Evolutionary conservation across 345 rosid species (phyloP), one percentile per base, ranked within the genome.

Genomic region (Citrus cavaleriei): DNA sequence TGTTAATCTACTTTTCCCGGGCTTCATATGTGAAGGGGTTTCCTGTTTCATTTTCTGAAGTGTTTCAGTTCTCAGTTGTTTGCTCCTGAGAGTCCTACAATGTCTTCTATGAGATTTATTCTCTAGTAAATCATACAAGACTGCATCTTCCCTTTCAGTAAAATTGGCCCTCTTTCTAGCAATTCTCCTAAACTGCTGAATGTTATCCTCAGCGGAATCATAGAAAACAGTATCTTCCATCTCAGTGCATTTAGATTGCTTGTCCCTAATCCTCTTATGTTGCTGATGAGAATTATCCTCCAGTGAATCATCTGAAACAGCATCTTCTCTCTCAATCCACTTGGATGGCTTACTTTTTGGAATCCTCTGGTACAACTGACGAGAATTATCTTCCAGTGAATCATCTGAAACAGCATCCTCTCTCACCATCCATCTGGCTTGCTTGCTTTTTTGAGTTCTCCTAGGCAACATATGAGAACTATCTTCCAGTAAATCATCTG

Each of bases 81-180:
- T 88, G 73, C 85, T 79, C 83, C 85, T 79, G 40, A 75, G 72
- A 35, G 76, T 71, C 73, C 78, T 83, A 69, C 72, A 55, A 34
- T 30, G 78, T 75, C 46, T 82, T 74, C 38, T 54, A 67, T 35
- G 78, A 76, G 77, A 76, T 73, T 67, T 77, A 51, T 85, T 81
- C 77, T 84, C 91, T 27, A 71, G 63, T 28, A 89, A 86, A 81
- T 90, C 92, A 72, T 89, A 87, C 10, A 91, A 92, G 54, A 67
- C 75, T 68, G 81, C 89, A 85, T 81, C 75, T 71, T 84, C 90
- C 71, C 81, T 83, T 74, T 76, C 95, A 63, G 67, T 58, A 79
- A 74, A 74, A 68, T 76, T 83, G 38, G 83, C 74, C 54, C 49
- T 58, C 77, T 79, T 79, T 75, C 71, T 61, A 55, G 38, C 81